Evolutionary conservation across 1,284 basidiomycete genomes (phyloP).

Genomic region (Puccinia brachypodii): DNA sequence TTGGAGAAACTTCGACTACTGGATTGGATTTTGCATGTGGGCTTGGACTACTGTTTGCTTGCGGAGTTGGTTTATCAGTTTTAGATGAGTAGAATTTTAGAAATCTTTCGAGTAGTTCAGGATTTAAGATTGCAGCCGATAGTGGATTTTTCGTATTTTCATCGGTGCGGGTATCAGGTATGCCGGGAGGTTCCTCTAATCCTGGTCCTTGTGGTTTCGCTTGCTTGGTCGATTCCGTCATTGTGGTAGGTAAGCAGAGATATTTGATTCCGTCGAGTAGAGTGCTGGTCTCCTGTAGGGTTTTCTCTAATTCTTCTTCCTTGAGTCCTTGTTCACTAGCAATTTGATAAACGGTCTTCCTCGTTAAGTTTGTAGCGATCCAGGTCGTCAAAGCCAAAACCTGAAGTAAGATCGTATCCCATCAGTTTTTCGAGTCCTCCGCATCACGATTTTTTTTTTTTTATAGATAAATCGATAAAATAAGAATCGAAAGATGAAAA

Average conservation of each 20-base stretch:
- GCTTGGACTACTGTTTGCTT: not conserved
- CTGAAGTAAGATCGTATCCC: not conserved
- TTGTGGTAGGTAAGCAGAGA: not conserved
- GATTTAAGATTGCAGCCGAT: conserved; percentile 3
- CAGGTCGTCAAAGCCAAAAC: conserved; percentile 35
- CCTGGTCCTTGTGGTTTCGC: no score
- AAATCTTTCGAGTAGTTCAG: conserved; percentile 17
- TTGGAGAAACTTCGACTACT: not conserved
- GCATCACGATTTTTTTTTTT: no score
- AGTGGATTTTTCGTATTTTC: not conserved
- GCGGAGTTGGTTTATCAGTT: not conserved
- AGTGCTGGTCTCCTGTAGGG: conserved; percentile 16
- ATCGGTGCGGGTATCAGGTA: not conserved
- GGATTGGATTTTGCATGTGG: not conserved
- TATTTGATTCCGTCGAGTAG: conserved; percentile 33
- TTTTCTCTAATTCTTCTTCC: conserved; percentile 34
- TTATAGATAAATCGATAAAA: no score
- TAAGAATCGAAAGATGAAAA: not conserved
- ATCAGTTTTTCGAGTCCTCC: no score
- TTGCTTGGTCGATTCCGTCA: not conserved
- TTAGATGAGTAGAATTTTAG: conserved; percentile 9
- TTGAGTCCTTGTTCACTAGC: conserved; percentile 36
- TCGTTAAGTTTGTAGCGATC: conserved; percentile 27
- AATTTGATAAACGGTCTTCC: conserved; percentile 29
- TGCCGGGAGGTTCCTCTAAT: not conserved